These are phyloP conservation scores for Jacaranda copaia DNA, from an alignment of 257 asterid genomes.

Conservation along the genomic window DNA sequence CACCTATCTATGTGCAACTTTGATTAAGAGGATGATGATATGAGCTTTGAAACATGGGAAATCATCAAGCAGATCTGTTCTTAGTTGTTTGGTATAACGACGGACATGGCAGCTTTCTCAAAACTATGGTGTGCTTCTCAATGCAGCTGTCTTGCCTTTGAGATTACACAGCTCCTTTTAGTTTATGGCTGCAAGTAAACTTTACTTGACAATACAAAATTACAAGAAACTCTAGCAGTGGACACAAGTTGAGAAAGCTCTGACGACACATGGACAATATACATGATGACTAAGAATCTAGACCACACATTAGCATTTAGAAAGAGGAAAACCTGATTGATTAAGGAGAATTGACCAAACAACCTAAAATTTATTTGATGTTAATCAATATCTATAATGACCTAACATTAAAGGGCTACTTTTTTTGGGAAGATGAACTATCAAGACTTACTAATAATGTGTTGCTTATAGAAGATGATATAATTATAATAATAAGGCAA, in stretches of 20 bases:
- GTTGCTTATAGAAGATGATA: neutral
- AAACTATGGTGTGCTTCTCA: no score
- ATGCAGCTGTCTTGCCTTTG: no score
- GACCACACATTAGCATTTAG: neutral
- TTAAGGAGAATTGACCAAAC: neutral
- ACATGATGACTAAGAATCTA: neutral
- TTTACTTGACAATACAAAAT: neutral
- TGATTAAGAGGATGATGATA: neutral
- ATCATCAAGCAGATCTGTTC: neutral
- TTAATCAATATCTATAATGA: neutral
- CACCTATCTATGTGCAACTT: neutral
- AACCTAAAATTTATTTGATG: neutral
- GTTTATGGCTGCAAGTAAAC: neutral
- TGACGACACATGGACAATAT: neutral
- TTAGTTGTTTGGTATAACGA: no score
- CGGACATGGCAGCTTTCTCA: neutral
- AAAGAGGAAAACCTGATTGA: neutral
- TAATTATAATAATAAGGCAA: conserved; percentile 3
- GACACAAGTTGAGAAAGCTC: neutral
- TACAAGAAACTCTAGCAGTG: neutral
- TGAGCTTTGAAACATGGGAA: neutral
- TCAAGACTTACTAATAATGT: neutral
- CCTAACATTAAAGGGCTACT: neutral
- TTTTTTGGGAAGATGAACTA: neutral
- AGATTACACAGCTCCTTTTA: neutral